These are phyloP conservation scores for Kodamaea laetipori DNA, from an alignment of 805 yeast species.

Conservation along the genomic window DNA sequence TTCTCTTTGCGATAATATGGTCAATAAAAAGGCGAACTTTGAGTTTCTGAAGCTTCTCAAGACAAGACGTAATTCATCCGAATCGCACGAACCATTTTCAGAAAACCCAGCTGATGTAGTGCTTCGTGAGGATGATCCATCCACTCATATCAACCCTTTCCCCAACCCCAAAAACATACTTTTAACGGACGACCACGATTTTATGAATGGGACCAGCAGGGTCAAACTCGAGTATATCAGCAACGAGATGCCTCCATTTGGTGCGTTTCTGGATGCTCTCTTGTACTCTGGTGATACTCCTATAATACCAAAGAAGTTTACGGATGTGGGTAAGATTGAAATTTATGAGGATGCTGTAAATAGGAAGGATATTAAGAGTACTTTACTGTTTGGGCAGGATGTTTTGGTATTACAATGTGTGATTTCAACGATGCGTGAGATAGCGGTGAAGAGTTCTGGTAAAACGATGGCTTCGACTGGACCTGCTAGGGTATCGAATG, in stretches of 20 bases:
- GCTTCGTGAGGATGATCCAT: slow-evolving; percentile 8
- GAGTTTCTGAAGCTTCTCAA: slow-evolving; percentile 24
- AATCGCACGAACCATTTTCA: slow-evolving; percentile 8
- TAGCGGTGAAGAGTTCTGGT: slow-evolving; percentile 27
- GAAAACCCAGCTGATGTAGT: slow-evolving; percentile 9
- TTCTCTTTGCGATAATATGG: slow-evolving; percentile 36
- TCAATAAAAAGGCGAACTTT: slow-evolving; percentile 32
- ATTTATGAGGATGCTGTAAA: slow-evolving; percentile 33
- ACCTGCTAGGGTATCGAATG: background rate
- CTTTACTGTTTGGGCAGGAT: slow-evolving; percentile 36
- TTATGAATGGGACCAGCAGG: slow-evolving; percentile 9
- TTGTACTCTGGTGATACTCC: slow-evolving; percentile 19
- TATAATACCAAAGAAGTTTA: slow-evolving; percentile 35
- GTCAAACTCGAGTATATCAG: slow-evolving; percentile 23
- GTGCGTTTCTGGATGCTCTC: slow-evolving; percentile 32
- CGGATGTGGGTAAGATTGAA: slow-evolving; percentile 38
- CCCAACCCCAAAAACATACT: slow-evolving; percentile 31
- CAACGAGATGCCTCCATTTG: slow-evolving; percentile 42
- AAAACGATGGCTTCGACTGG: slow-evolving; percentile 14
- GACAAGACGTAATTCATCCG: slow-evolving; percentile 5
- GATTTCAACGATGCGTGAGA: slow-evolving; percentile 35
- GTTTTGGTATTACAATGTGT: slow-evolving; percentile 34
- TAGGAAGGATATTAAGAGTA: slow-evolving; percentile 23
- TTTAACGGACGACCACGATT: slow-evolving; percentile 17
- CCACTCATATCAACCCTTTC: slow-evolving; percentile 31